Evolutionary conservation across 2,329 filamentous ascomycete genomes (phyloP).

Genomic region (Pseudohalonectria lignicola): DNA sequence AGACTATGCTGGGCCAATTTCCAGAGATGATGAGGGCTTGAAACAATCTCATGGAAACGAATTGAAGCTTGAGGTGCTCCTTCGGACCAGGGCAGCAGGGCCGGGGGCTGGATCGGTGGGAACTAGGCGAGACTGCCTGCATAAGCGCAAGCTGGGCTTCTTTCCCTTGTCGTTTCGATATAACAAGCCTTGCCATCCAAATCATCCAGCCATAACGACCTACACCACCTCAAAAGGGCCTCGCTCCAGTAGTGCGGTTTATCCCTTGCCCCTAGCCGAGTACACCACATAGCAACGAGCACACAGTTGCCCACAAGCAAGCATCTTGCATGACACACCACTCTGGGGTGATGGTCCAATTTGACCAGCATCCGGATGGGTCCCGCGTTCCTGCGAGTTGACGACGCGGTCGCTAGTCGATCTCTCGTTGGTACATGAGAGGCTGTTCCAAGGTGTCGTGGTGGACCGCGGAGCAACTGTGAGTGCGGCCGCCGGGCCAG

Average conservation of each 20-base stretch:
- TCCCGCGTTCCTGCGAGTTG: background rate
- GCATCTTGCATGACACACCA: constrained; percentile 3
- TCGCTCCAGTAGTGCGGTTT: no score
- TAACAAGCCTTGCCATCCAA: no score
- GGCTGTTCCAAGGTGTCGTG: background rate
- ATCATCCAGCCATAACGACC: no score
- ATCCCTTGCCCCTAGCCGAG: no score
- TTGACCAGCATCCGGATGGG: background rate
- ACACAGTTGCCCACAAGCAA: background rate
- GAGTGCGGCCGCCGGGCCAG: background rate
- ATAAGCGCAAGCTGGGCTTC: no score
- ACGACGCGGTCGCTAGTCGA: background rate
- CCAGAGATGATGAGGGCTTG: constrained; percentile 6
- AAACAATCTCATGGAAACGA: constrained; percentile 8
- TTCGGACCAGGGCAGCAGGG: no score
- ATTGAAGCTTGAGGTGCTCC: constrained; percentile 4
- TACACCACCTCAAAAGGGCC: no score
- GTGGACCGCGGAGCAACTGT: background rate
- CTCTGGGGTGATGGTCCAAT: no score
- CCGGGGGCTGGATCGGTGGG: no score
- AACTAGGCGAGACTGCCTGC: no score
- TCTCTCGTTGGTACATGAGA: background rate
- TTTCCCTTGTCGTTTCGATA: no score
- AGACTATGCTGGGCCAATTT: constrained; percentile 6
- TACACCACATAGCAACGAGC: background rate